These are phyloP conservation scores for Vanilla planifolia DNA, from an alignment of 106 monocot species.

Conservation along the genomic window DNA sequence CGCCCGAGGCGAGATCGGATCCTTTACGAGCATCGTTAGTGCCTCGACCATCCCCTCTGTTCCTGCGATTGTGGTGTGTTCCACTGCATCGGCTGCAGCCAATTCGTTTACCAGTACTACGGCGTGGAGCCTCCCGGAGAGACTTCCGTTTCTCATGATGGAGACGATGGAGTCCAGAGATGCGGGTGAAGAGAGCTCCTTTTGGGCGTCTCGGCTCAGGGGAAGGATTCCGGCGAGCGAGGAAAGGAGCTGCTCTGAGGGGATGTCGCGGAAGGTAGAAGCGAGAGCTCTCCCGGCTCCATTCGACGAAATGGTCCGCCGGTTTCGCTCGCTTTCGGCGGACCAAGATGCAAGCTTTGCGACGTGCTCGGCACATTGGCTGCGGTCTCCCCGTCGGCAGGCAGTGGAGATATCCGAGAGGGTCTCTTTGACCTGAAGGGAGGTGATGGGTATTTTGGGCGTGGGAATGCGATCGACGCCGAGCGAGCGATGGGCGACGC, in stretches of 20 bases:
- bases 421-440: slow-evolving; percentile 12
- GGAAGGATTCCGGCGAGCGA: slow-evolving; percentile 27
- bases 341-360: slow-evolving; percentile 13
- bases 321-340: slow-evolving; percentile 35
- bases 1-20: slow-evolving; percentile 31
- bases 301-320: slow-evolving; percentile 15
- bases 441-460: slow-evolving; percentile 26
- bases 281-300: slow-evolving; percentile 19
- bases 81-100: slow-evolving; percentile 2
- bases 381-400: neutral
- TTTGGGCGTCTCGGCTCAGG: slow-evolving; percentile 15
- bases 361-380: slow-evolving; percentile 10
- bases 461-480: slow-evolving; percentile 50
- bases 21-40: slow-evolving; percentile 22
- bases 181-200: slow-evolving; percentile 7
- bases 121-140: slow-evolving; percentile 26
- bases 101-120: slow-evolving; percentile 24
- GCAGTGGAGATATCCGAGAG: slow-evolving; percentile 25
- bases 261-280: slow-evolving; percentile 8
- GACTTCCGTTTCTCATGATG: slow-evolving; percentile 10
- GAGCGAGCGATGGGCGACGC: slow-evolving; percentile 23
- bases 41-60: slow-evolving; percentile 21
- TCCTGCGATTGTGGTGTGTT: neutral
- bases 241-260: slow-evolving; percentile 28
- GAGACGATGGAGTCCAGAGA: slow-evolving; percentile 25